A percentile compares a stretch with the other conserved stretches of the same genome.
These are phyloP conservation scores for Perkinsus marinus DNA, from an alignment of 169 alveolate genomes.

Conservation along the genomic window DNA sequence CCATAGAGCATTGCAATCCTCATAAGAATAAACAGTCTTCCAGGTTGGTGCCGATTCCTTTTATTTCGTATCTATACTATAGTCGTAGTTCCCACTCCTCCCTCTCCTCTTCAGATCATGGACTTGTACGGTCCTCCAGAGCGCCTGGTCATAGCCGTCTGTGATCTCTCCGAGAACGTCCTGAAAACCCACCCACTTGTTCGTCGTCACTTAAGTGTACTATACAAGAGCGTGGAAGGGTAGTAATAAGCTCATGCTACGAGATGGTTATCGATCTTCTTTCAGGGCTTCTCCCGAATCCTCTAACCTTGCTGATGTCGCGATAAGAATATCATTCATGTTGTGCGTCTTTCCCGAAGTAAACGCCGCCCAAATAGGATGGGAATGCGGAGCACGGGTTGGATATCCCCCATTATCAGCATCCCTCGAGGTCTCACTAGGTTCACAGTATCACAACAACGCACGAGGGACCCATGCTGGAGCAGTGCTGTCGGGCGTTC, in stretches of 20 bases:
- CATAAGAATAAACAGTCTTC: too few relatives aligned
- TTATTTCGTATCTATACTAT: too few relatives aligned
- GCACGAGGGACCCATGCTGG: neutral
- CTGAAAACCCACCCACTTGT: neutral
- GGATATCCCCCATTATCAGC: too few relatives aligned
- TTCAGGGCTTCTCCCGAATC: too few relatives aligned
- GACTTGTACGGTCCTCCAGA: neutral
- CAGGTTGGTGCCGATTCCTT: too few relatives aligned
- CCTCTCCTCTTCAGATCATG: neutral
- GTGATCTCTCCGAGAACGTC: neutral
- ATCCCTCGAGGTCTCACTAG: too few relatives aligned
- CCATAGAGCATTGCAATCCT: too few relatives aligned
- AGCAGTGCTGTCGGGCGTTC: neutral
- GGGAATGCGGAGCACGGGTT: neutral
- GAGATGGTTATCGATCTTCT: too few relatives aligned
- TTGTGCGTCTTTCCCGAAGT: neutral
- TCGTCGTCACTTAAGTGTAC: neutral
- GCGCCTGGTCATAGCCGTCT: neutral
- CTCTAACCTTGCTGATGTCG: too few relatives aligned
- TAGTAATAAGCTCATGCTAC: neutral
- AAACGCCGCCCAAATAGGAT: neutral
- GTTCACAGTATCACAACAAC: too few relatives aligned
- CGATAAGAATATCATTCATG: neutral
- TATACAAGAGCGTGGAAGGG: neutral
- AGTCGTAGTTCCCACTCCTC: too few relatives aligned